Evolutionary conservation across 176 grass and related monocot genomes (phyloP), one percentile per base, ranked within the genome.

Genomic region (Miscanthus lutarioriparius): DNA sequence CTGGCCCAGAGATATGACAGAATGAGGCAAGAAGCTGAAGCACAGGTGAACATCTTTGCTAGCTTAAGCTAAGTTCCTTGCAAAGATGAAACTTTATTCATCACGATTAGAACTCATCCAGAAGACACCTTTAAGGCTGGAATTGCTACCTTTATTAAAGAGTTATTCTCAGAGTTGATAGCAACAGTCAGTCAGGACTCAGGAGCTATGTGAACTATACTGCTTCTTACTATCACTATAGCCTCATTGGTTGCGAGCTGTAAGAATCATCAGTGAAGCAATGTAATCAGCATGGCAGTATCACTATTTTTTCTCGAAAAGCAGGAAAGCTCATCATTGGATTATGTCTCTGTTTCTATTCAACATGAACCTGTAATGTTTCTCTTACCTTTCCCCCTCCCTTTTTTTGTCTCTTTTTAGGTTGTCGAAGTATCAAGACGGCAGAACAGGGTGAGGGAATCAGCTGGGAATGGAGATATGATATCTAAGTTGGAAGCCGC

Each of bases 1-100:
- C 85, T 98, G 54, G 96, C 96, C 37, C 96, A 98, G 67, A 91
- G 93, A 81, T 98, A 98, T 80, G 96, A 98, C 76, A 89, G 87
- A 86, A 85, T 95, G 86, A 89, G 96, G 45, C 96, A 95, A 85
- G 96, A 98, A 89, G 91, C 96, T 68, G 93, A 98, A 92, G 85
- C 87, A 87, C 96, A 98, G 91, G 96, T 98, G 79, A 67, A 59
- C 62, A 27, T 68, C 22, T 26, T 75, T 41, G 53, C 47, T 72
- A 72, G 19, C 70, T 59, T 78, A 20, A 49, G 2, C 10, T 62
- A 64, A 69, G 49, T 66, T 37, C 10, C 59, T 32, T 74, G 15
- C 38, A 64, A 43, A 39, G 16, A 9, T 67, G 37, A 68, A 30
- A 32, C 66, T 54, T 13, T 65, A 56, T 76, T 86, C n/a, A 44